Evolutionary conservation across 345 rosid genomes (phyloP).

Genomic region (Viola odorata): DNA sequence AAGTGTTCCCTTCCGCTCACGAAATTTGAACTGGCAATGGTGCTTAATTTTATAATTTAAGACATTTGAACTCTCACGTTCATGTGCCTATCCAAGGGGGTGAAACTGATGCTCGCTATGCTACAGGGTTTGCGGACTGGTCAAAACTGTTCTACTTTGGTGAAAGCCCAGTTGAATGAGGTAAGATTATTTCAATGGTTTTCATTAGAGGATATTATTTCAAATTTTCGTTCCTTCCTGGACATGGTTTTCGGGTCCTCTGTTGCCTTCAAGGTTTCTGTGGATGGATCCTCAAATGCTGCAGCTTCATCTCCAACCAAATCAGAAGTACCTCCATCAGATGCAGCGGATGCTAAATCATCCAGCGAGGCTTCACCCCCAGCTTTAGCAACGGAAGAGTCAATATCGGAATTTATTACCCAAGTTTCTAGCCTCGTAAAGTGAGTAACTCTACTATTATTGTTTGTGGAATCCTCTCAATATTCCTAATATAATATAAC

Average conservation of each 20-base stretch:
- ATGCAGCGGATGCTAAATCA: conserved; percentile 34
- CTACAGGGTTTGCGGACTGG: conserved; percentile 36
- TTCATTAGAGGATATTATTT: conserved; percentile 32
- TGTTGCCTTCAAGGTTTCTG: conserved; percentile 55
- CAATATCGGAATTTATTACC: conserved; percentile 63
- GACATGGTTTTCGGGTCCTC: conserved; percentile 46
- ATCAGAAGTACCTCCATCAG: conserved; percentile 29
- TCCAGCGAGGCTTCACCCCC: conserved; percentile 37
- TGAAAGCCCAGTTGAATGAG: conserved; percentile 64
- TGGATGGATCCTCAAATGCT: conserved; percentile 51
- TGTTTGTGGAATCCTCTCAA: conserved; percentile 2
- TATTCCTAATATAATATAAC: neutral
- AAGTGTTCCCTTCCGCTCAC: too few species aligned
- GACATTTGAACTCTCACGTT: too few species aligned
- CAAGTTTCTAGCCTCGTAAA: conserved; percentile 82
- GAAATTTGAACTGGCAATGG: too few species aligned
- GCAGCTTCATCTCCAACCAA: conserved; percentile 31
- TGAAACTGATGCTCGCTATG: conserved; percentile 7
- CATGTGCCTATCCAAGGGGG: neutral
- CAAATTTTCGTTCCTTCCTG: conserved; percentile 30
- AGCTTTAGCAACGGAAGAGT: conserved; percentile 49
- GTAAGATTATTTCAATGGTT: conserved; percentile 38
- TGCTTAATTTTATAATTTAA: too few species aligned
- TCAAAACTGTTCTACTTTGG: conserved; percentile 34
- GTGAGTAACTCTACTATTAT: conserved; percentile 32